Conservation (phyloP, 257 asterid genomes). For the Capsicum rhomboideum region DNA sequence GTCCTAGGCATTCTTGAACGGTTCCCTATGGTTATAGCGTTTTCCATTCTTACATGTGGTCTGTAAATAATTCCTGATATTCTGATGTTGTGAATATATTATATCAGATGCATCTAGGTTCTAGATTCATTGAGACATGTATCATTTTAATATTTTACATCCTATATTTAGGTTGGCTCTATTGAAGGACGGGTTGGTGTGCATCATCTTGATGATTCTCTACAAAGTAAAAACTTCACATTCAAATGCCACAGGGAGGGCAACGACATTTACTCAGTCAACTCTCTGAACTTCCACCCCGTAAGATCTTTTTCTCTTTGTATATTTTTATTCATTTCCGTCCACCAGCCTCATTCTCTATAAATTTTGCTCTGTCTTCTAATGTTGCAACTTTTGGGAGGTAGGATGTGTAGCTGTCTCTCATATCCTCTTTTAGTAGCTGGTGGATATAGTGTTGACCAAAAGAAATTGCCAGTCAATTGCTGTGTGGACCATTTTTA, state of each 20-base stretch:
- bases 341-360: neutral
- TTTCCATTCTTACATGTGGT: neutral
- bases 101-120: neutral
- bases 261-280: conserved; percentile 81
- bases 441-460: neutral
- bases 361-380: neutral
- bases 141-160: neutral
- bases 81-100: neutral
- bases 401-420: neutral
- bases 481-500: neutral
- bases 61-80: neutral
- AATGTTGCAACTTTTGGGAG: neutral
- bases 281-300: conserved; percentile 86
- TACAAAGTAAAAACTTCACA: conserved; percentile 75
- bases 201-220: conserved; percentile 88
- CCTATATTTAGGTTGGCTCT: conserved; percentile 72
- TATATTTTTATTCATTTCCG: neutral
- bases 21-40: neutral
- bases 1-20: neutral
- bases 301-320: conserved; percentile 39
- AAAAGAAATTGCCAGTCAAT: neutral
- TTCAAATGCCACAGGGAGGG: conserved; percentile 98
- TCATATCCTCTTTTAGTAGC: neutral
- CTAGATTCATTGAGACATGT: neutral
- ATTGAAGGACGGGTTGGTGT: conserved; percentile 99